A percentile compares a stretch with the other conserved stretches of the same genome.
Evolutionary conservation across 441 rosid species (phyloP).

Genomic region (Hura crepitans): DNA sequence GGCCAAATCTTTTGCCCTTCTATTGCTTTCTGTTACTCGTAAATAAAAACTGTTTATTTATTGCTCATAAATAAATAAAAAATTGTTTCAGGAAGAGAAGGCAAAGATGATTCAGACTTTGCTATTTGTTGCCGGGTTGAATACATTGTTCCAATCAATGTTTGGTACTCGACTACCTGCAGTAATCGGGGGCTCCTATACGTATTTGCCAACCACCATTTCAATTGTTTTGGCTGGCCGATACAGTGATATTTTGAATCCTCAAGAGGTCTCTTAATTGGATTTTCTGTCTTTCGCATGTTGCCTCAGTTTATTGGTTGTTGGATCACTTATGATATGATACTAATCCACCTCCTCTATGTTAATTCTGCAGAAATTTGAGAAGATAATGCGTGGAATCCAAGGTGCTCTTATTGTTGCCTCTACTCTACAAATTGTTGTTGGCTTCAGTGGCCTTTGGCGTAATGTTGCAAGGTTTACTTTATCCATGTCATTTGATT

Average conservation of each 20-base stretch:
- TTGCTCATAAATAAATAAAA: background rate
- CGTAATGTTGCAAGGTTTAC: conserved; percentile 76
- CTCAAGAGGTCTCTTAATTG: conserved; percentile 56
- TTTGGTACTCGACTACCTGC: conserved; percentile 87
- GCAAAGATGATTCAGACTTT: conserved; percentile 85
- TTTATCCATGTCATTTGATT: conserved; percentile 6
- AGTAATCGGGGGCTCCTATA: conserved; percentile 79
- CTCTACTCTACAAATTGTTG: conserved; percentile 84
- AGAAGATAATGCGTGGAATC: conserved; percentile 82
- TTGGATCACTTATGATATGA: conserved; percentile 1
- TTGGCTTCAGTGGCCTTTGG: conserved; percentile 98
- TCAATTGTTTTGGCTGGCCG: conserved; percentile 86
- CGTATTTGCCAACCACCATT: conserved; percentile 76
- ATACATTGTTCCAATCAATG: conserved; percentile 67
- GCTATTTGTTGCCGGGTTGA: conserved; percentile 85
- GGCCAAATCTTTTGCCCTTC: background rate
- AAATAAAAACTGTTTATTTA: conserved; percentile 11
- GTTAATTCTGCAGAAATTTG: conserved; percentile 56
- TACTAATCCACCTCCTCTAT: conserved; percentile 14
- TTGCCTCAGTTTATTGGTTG: background rate
- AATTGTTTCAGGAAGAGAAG: conserved; percentile 63
- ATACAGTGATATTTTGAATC: conserved; percentile 63
- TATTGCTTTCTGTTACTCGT: background rate
- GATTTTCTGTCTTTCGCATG: conserved; percentile 11
- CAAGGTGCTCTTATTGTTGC: conserved; percentile 94